These are phyloP conservation scores for Lagenidium sp. DNA, from an alignment of 352 stramenopile species.

Conservation along the genomic window DNA sequence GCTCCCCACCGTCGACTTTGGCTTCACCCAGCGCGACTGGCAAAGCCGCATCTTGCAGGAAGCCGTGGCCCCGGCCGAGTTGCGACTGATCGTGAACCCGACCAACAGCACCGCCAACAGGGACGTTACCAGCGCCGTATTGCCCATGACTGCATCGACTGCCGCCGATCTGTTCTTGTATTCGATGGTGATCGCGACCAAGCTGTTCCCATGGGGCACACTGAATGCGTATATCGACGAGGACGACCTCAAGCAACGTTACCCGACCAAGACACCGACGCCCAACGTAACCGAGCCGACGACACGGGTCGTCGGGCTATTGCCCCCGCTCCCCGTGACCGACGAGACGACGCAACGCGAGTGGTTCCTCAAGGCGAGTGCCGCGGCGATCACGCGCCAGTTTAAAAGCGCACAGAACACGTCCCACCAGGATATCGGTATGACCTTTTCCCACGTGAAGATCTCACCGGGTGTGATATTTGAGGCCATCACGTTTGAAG, in stretches of 20 bases:
- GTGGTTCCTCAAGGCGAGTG: background rate
- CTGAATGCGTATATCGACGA: too few species aligned
- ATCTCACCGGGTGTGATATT: slow-evolving; percentile 4
- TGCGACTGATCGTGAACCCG: slow-evolving; percentile 3
- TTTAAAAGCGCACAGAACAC: slow-evolving; percentile 1
- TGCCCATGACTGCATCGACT: slow-evolving; percentile 4
- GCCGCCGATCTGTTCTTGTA: slow-evolving; percentile 10
- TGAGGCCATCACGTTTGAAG: slow-evolving; percentile 6
- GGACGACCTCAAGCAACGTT: too few species aligned
- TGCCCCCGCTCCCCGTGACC: background rate
- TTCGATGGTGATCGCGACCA: background rate
- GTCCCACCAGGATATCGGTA: slow-evolving; percentile 1
- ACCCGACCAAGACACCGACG: background rate
- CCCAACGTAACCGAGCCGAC: background rate
- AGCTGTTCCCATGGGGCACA: background rate
- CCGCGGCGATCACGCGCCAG: background rate
- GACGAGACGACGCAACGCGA: slow-evolving; percentile 2
- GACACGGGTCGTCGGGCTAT: too few species aligned
- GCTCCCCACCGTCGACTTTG: slow-evolving; percentile 3
- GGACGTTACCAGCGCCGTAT: background rate
- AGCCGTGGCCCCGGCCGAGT: background rate
- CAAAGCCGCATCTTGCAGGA: slow-evolving; percentile 2
- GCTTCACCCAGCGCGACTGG: slow-evolving; percentile 5
- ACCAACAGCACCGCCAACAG: slow-evolving; percentile 1
- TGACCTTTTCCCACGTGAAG: slow-evolving; percentile 6